A percentile compares a stretch with the other conserved stretches of the same genome.
Evolutionary conservation across 1,284 basidiomycete genomes (phyloP).

Genomic region (Sparassis latifolia): DNA sequence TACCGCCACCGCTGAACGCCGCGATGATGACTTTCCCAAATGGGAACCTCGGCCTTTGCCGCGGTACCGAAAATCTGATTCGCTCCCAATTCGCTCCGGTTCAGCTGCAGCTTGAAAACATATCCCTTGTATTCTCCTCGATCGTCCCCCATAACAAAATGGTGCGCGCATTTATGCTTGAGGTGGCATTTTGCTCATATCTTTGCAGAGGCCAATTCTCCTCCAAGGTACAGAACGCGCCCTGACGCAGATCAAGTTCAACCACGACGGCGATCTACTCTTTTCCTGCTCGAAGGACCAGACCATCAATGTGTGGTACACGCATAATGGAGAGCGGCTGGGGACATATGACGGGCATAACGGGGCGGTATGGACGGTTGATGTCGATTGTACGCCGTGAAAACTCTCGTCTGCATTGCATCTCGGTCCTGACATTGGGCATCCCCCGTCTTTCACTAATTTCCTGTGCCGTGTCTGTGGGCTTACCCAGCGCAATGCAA

Average conservation of each 20-base stretch:
- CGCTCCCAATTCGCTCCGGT: not conserved
- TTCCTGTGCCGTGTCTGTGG: not conserved
- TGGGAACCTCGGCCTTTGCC: constrained; percentile 6
- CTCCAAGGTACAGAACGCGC: constrained; percentile 69
- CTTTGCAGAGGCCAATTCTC: constrained; percentile 26
- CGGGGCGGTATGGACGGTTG: constrained; percentile 94
- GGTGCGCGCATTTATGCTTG: constrained; percentile 11
- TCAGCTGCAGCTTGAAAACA: too few species aligned
- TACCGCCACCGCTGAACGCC: too few species aligned
- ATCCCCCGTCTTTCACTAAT: not conserved
- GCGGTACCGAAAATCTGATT: constrained; percentile 13
- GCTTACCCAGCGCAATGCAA: constrained; percentile 64
- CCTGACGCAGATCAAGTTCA: constrained; percentile 96
- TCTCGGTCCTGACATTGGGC: not conserved
- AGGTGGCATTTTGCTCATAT: constrained; percentile 2
- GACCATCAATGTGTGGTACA: constrained; percentile 94
- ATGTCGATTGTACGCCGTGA: constrained; percentile 80
- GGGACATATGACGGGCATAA: constrained; percentile 98
- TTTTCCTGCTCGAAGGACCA: constrained; percentile 97
- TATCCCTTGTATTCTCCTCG: too few species aligned
- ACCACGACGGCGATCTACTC: constrained; percentile 91
- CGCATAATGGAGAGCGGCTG: constrained; percentile 97
- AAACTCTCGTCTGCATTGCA: constrained; percentile 1
- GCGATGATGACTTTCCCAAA: too few species aligned
- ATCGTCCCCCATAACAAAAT: constrained; percentile 15